Conservation (phyloP, 73 alveolate genomes). For the Loxodes magnus region DNA sequence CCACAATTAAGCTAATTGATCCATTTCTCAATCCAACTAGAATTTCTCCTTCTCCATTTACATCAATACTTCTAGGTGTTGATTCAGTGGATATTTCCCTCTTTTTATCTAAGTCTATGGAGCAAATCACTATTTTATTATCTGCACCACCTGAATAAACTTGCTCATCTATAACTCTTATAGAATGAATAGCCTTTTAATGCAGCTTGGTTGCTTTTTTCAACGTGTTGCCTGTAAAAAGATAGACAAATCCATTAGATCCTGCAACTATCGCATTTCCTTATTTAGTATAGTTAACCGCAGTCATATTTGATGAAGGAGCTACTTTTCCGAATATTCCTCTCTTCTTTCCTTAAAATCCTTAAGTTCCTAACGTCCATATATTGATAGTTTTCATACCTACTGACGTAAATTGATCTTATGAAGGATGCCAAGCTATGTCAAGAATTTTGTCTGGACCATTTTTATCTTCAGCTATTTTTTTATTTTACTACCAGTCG, state of each 20-base stretch:
- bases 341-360: conserved; percentile 44
- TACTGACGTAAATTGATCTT: conserved; percentile 54
- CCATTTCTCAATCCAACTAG: conserved; percentile 89
- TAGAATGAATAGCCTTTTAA: conserved; percentile 43
- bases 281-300: conserved; percentile 53
- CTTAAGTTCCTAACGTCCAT: conserved; percentile 53
- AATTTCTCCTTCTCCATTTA: conserved; percentile 52
- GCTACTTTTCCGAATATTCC: conserved; percentile 67
- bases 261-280: conserved; percentile 79
- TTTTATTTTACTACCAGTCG: conserved; percentile 58
- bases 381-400: conserved; percentile 76
- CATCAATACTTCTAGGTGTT: conserved; percentile 71
- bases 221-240: conserved; percentile 40
- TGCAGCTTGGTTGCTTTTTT: conserved; percentile 33
- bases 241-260: conserved; percentile 36
- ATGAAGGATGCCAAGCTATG: conserved; percentile 52
- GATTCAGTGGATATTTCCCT: conserved; percentile 21
- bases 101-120: conserved; percentile 12
- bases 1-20: conserved; percentile 31
- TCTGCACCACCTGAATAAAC: conserved; percentile 61
- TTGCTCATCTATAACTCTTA: conserved; percentile 30
- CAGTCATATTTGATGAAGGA: conserved; percentile 44
- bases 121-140: conserved; percentile 22
- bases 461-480: conserved; percentile 58
- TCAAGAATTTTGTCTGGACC: conserved; percentile 86